Conservation (phyloP, 768 basidiomycete species). For the Amanita fuliginea region DNA sequence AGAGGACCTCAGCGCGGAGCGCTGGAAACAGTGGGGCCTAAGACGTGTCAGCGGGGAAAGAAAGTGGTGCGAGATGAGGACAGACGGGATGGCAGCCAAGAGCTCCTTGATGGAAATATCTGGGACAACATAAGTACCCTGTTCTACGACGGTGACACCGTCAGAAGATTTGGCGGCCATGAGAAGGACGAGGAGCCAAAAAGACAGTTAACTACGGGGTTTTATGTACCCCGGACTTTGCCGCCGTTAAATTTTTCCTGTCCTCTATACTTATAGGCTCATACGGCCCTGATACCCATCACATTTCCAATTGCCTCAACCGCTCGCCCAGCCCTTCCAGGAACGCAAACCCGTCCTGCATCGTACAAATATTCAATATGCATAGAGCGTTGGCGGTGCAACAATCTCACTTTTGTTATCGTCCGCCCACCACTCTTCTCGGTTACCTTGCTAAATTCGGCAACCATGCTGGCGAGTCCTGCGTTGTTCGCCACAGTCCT, state of each 20-base stretch:
- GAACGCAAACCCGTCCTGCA: constrained; percentile 34
- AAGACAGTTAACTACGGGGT: background rate
- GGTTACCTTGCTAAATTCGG: constrained; percentile 61
- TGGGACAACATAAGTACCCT: constrained; percentile 59
- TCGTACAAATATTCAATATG: constrained; percentile 1
- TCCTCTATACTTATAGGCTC: no score
- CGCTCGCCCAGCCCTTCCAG: background rate
- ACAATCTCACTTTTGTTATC: constrained; percentile 47
- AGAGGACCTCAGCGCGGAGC: constrained; percentile 73
- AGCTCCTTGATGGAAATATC: constrained; percentile 84
- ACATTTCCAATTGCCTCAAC: background rate
- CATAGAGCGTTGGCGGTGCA: background rate
- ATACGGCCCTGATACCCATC: background rate
- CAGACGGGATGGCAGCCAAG: constrained; percentile 73
- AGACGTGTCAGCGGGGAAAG: constrained; percentile 1
- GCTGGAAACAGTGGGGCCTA: constrained; percentile 82
- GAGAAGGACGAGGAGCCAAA: constrained; percentile 3
- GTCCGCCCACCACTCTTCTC: constrained; percentile 59
- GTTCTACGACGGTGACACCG: constrained; percentile 30
- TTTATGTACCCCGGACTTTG: constrained; percentile 1
- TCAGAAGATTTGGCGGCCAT: background rate
- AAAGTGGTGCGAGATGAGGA: constrained; percentile 10
- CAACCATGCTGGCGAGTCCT: constrained; percentile 51
- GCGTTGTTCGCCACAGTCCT: constrained; percentile 36
- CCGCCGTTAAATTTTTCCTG: background rate